Conservation (phyloP, 202 grass and related monocot species). For the Brachypodium distachyon region DNA sequence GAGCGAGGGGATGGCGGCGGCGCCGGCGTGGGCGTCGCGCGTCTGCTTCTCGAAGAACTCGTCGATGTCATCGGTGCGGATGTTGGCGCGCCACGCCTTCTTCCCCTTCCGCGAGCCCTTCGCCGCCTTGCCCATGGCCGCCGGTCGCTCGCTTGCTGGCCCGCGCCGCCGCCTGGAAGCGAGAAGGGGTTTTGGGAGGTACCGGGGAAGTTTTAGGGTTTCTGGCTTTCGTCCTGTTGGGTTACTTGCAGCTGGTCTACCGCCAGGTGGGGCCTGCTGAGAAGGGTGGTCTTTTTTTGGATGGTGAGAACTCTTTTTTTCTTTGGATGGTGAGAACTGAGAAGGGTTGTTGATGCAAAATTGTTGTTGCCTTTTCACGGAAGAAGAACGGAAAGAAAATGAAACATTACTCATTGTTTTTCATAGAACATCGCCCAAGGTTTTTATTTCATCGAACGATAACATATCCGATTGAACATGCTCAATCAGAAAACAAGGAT, state of each 20-base stretch:
- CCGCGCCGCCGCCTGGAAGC: constrained; percentile 4
- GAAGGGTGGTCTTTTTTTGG: neutral
- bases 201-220: constrained; percentile 30
- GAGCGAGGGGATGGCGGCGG: constrained; percentile 44
- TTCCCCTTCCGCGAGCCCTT: constrained; percentile 90
- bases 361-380: too few species aligned
- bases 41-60: constrained; percentile 86
- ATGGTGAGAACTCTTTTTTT: too few species aligned
- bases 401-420: too few species aligned
- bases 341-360: too few species aligned
- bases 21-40: constrained; percentile 63
- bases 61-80: constrained; percentile 79
- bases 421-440: too few species aligned
- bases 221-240: neutral
- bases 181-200: neutral
- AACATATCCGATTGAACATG: too few species aligned
- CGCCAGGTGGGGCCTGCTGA: neutral
- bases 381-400: too few species aligned
- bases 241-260: neutral
- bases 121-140: constrained; percentile 62
- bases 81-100: constrained; percentile 97
- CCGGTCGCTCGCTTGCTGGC: neutral
- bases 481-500: too few species aligned
- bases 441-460: too few species aligned
- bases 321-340: too few species aligned